phyloP scores from a whole-genome alignment of 2,329 filamentous ascomycete genomes.

The Venturiaceae sp. region DNA sequence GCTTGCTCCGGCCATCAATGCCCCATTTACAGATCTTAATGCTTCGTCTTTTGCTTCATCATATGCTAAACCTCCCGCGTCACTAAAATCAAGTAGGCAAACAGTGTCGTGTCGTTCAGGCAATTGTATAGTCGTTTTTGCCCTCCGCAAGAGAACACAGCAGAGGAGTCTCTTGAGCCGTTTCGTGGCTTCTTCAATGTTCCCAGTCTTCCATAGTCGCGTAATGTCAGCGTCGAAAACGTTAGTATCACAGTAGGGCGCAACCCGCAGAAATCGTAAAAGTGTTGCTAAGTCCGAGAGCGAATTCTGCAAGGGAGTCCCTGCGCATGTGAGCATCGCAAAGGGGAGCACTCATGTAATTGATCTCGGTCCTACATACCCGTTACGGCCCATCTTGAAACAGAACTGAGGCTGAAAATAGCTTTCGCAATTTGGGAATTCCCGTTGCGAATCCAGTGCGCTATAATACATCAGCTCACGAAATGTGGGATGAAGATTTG shows the following conservation, averaged over 20 bases:
- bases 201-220: constrained; percentile 74
- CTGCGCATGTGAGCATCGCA: constrained; percentile 22
- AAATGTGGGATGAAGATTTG: not conserved
- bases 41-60: constrained; percentile 18
- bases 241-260: constrained; percentile 70
- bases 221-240: constrained; percentile 75
- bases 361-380: too few relatives aligned
- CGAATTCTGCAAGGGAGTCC: constrained; percentile 89
- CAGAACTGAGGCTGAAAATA: constrained; percentile 67
- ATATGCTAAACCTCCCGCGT: constrained; percentile 51
- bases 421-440: constrained; percentile 74
- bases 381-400: constrained; percentile 88
- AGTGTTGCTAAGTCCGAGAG: constrained; percentile 83
- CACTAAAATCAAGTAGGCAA: constrained; percentile 63
- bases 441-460: constrained; percentile 86
- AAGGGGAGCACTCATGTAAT: not conserved
- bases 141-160: constrained; percentile 79
- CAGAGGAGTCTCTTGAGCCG: constrained; percentile 69
- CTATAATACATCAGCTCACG: not conserved
- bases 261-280: constrained; percentile 69
- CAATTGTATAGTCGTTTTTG: constrained; percentile 85
- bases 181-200: constrained; percentile 74
- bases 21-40: constrained; percentile 14
- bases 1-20: not conserved
- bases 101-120: constrained; percentile 65